Base-by-base conservation (phyloP, 2,329 filamentous ascomycete species). In the Paecilomyces fulvus region DNA sequence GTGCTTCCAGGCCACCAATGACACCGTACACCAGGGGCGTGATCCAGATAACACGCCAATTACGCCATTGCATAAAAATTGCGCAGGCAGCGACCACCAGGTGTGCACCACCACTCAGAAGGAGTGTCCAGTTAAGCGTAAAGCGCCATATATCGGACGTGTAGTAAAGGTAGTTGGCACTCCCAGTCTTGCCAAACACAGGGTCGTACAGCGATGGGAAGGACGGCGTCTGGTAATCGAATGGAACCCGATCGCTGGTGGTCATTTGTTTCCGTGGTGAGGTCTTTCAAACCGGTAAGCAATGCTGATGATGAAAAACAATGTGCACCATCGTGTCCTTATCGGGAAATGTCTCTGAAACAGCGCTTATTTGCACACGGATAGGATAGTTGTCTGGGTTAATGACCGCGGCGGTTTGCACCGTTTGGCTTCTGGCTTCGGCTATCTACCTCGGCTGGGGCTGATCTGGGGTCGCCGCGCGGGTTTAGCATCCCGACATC, bases 131-230 rank as follows among this genome's bases (percentile, higher is more conserved):
- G 68, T 86, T 82, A 14, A 94, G 75, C 1, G 90, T 96, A 72
- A 94, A 96, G 61, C 87, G 86, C 86, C 90, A 92, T 55, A 95
- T 89, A 67, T 95, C 90, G 58, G 74, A 70, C 2, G 89, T 79
- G 66, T 87, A 80, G 76, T 89, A 92, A 63, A 96, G 84, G 65
- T 86, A 86, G 60, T 76, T 74, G 31, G 79, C 74, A 37, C 83
- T 81, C 58, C 81, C 80, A 49, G 80, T 75, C 57, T 71, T 70
- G 11, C 85, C 77, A 23, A 80, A 79, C 50, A 85, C 75, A 31
- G 87, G 85, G 82, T 89, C 87, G 75, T 90, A 90, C 58, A 96
- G 84, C 37, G 88, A 89, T 1, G 91, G 91, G 68, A 95, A 96
- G 3, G 77, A 70, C 20, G 90, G 90, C 21, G 83, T 82, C 25